phyloP scores from a whole-genome alignment of 192 early-diverging fungal genomes.

The Cetraspora pellucida region DNA sequence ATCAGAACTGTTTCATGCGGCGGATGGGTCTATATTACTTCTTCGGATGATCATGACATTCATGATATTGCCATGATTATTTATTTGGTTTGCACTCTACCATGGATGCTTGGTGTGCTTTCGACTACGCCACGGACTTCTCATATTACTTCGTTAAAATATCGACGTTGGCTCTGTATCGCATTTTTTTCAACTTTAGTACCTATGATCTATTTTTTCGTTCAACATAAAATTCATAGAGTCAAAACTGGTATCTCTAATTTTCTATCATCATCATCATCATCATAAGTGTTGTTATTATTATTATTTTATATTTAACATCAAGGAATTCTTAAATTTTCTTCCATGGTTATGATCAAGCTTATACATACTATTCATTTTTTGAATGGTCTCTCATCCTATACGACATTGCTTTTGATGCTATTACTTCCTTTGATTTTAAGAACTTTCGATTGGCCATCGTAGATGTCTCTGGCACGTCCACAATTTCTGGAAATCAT shows the following conservation, averaged over 20 bases:
- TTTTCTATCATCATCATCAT: background rate
- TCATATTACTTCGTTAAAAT: conserved; percentile 51
- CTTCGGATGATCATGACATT: conserved; percentile 74
- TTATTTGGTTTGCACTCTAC: conserved; percentile 76
- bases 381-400: conserved; percentile 83
- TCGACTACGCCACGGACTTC: conserved; percentile 44
- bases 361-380: conserved; percentile 80
- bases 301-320: background rate
- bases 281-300: background rate
- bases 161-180: conserved; percentile 55
- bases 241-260: conserved; percentile 61
- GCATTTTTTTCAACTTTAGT: conserved; percentile 71
- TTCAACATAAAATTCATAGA: conserved; percentile 74
- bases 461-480: conserved; percentile 37
- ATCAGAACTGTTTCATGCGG: conserved; percentile 77
- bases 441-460: conserved; percentile 52
- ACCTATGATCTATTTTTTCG: conserved; percentile 79
- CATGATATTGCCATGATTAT: conserved; percentile 83
- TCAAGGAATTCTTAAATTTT: background rate
- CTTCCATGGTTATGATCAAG: conserved; percentile 37
- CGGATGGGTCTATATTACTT: conserved; percentile 84
- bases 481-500: background rate
- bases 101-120: conserved; percentile 70
- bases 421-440: conserved; percentile 73
- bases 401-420: conserved; percentile 78